Percentiles rank a stretch among this genome's conserved stretches.
Conservation (phyloP, 2,329 filamentous ascomycete genomes). For the Penicillium expansum region DNA sequence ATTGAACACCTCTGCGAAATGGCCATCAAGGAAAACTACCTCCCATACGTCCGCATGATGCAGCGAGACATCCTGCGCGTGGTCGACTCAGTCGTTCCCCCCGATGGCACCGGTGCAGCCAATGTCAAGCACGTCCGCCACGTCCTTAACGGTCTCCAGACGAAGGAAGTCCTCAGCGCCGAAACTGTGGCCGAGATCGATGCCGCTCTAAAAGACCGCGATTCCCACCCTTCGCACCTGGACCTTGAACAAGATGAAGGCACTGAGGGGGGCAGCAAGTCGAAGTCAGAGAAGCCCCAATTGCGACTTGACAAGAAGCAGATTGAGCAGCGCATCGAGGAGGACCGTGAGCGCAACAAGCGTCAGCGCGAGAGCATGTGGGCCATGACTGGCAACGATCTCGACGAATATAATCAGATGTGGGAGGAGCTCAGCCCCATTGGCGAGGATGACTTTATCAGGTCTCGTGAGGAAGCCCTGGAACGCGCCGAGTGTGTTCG, state of each 20-base stretch:
- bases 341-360: conserved; percentile 94
- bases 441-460: conserved; percentile 78
- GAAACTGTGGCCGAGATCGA: conserved; percentile 78
- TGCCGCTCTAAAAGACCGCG: conserved; percentile 75
- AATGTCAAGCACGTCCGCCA: conserved; percentile 91
- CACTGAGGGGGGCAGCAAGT: conserved; percentile 23
- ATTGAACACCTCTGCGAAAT: conserved; percentile 91
- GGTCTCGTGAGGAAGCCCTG: conserved; percentile 70
- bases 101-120: conserved; percentile 81
- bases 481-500: conserved; percentile 51
- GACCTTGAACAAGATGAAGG: conserved; percentile 39
- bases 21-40: conserved; percentile 70
- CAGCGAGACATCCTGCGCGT: conserved; percentile 88
- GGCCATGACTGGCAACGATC: conserved; percentile 68
- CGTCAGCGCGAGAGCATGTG: conserved; percentile 87
- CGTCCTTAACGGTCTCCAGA: conserved; percentile 68
- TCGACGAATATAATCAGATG: conserved; percentile 73
- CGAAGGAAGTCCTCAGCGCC: conserved; percentile 68
- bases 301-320: conserved; percentile 74
- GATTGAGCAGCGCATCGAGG: conserved; percentile 93
- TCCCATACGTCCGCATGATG: conserved; percentile 88
- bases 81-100: conserved; percentile 86
- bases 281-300: conserved; percentile 30
- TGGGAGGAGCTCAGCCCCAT: conserved; percentile 87
- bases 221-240: conserved; percentile 61